Percentiles rank a stretch among this genome's conserved stretches.
phyloP scores from a whole-genome alignment of 2,329 filamentous ascomycete species.

The Penicillium sp. region DNA sequence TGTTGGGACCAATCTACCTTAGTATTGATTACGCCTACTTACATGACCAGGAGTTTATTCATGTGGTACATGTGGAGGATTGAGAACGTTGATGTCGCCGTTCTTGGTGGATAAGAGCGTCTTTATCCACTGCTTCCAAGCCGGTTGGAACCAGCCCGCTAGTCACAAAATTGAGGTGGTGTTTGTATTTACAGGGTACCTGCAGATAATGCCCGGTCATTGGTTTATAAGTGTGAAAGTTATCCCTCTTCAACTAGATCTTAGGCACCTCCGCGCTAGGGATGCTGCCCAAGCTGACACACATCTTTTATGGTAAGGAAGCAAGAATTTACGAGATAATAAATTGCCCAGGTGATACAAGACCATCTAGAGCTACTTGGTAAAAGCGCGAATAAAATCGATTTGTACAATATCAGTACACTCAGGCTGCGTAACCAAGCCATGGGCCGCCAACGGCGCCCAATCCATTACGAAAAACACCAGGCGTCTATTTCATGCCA shows the following conservation, averaged over 20 bases:
- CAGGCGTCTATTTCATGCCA: conserved; percentile 23
- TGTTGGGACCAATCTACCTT: conserved; percentile 22
- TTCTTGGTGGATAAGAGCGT: conserved; percentile 36
- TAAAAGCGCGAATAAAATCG: conserved; percentile 34
- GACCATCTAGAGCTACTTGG: background rate
- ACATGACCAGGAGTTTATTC: conserved; percentile 69
- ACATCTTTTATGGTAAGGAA: too few relatives aligned
- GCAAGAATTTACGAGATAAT: too few relatives aligned
- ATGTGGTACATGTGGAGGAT: conserved; percentile 99
- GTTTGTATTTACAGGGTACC: background rate
- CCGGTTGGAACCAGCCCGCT: too few relatives aligned
- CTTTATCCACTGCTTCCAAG: too few relatives aligned
- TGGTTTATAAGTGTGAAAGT: too few relatives aligned
- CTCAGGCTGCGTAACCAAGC: conserved; percentile 28
- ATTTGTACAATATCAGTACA: conserved; percentile 48
- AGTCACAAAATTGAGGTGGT: background rate
- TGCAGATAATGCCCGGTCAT: background rate
- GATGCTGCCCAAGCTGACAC: background rate
- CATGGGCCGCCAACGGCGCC: conserved; percentile 24
- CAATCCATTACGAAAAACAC: conserved; percentile 26
- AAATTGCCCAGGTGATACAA: too few relatives aligned
- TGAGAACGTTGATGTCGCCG: conserved; percentile 71
- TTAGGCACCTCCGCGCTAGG: background rate
- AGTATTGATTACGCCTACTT: conserved; percentile 10
- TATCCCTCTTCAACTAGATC: background rate